A percentile compares a stretch with the other conserved stretches of the same genome.
phyloP scores from a whole-genome alignment of 2,329 filamentous ascomycete species.

The Trichoderma harzianum region DNA sequence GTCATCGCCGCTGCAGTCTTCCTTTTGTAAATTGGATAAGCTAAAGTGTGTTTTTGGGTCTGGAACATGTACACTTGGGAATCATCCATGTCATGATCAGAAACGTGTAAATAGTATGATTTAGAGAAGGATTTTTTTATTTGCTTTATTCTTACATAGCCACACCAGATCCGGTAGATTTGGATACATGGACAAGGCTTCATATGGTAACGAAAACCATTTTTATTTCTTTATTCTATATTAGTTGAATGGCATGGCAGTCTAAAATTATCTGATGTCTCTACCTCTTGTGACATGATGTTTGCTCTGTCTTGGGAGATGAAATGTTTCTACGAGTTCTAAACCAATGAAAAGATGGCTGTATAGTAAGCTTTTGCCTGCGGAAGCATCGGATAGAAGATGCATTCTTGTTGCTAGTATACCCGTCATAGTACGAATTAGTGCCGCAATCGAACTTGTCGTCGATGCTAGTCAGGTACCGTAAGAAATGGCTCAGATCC shows the following conservation, averaged over 20 bases:
- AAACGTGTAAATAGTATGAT: constrained; percentile 18
- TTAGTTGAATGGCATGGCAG: constrained; percentile 14
- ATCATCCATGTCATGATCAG: constrained; percentile 6
- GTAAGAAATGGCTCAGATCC: neutral
- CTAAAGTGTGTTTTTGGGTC: constrained; percentile 15
- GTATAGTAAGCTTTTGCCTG: neutral
- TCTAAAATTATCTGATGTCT: neutral
- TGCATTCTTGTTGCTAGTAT: neutral
- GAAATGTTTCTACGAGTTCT: neutral
- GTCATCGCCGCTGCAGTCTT: constrained; percentile 33
- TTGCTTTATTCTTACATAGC: constrained; percentile 17
- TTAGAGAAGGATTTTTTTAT: constrained; percentile 4
- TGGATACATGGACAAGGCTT: constrained; percentile 2
- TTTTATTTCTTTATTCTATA: constrained; percentile 16
- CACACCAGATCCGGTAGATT: constrained; percentile 7
- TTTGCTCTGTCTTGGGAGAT: neutral
- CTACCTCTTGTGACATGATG: neutral
- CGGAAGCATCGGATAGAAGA: neutral
- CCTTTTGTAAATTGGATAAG: constrained; percentile 31
- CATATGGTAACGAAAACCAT: constrained; percentile 13
- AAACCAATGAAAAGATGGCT: neutral
- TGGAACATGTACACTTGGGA: constrained; percentile 8
- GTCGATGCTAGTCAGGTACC: neutral
- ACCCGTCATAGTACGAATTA: neutral
- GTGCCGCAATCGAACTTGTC: neutral